Percentiles rank a stretch among this genome's conserved stretches.
Evolutionary conservation across 345 rosid genomes (phyloP).

Genomic region (Euphorbia pulcherrima): DNA sequence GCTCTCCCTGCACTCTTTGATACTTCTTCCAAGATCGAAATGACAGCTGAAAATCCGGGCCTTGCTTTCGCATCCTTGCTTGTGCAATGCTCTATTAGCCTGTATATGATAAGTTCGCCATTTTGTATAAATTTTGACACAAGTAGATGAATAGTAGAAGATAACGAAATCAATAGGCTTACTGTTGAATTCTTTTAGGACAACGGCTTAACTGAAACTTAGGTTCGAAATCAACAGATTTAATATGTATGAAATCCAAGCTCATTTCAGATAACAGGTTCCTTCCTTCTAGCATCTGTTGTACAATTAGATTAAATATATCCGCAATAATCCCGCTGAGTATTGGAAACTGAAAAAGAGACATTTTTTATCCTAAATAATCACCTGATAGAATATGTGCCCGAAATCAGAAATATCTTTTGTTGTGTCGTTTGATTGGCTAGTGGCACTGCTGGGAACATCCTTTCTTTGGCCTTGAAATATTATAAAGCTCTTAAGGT

Average conservation of each 20-base stretch:
- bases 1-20: conserved; percentile 10
- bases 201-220: conserved; percentile 41
- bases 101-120: conserved; percentile 10
- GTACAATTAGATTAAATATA: neutral
- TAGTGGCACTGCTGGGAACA: conserved; percentile 18
- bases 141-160: neutral
- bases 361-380: neutral
- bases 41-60: conserved; percentile 32
- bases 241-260: conserved; percentile 17
- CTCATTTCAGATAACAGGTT: conserved; percentile 9
- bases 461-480: conserved; percentile 36
- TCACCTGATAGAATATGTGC: conserved; percentile 46
- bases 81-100: conserved; percentile 39
- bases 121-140: neutral
- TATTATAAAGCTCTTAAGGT: conserved; percentile 6
- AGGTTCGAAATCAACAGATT: conserved; percentile 28
- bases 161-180: conserved; percentile 10
- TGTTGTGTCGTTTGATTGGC: conserved; percentile 27
- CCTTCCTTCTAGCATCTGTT: conserved; percentile 55
- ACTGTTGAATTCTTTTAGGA: conserved; percentile 45
- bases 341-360: neutral
- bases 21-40: conserved; percentile 44
- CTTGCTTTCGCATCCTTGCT: conserved; percentile 22
- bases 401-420: conserved; percentile 42
- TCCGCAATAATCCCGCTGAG: neutral